phyloP scores from a whole-genome alignment of 257 asterid genomes.

The Nicotiana noctiflora region DNA sequence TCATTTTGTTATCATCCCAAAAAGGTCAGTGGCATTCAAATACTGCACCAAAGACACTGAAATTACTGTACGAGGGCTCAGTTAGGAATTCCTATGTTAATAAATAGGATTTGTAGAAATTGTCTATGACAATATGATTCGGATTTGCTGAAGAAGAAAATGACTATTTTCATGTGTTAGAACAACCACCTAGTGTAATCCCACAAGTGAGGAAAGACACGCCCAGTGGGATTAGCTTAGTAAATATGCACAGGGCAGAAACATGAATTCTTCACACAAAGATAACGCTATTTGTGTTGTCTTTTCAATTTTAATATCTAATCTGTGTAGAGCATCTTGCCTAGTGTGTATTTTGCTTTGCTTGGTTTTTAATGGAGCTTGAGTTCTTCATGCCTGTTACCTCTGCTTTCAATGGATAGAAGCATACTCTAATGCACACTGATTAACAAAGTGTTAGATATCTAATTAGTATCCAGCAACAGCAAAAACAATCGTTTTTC shows the following conservation, averaged over 20 bases:
- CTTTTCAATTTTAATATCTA: background rate
- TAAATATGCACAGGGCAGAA: background rate
- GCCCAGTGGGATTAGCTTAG: background rate
- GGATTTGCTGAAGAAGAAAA: background rate
- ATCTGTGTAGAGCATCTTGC: background rate
- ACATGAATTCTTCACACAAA: background rate
- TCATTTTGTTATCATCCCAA: background rate
- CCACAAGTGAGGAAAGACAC: too few species aligned
- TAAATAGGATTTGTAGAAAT: background rate
- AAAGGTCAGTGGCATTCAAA: background rate
- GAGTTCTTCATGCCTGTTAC: background rate
- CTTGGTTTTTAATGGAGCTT: background rate
- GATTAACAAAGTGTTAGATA: background rate
- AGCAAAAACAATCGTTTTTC: background rate
- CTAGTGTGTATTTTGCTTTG: background rate
- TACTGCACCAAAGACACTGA: background rate
- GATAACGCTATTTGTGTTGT: background rate
- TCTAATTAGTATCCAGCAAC: background rate
- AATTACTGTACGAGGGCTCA: background rate
- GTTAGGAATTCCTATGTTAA: background rate
- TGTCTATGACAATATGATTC: background rate
- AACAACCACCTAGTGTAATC: too few species aligned
- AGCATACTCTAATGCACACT: slow-evolving; percentile 2
- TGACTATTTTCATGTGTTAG: background rate
- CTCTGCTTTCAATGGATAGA: background rate